phyloP scores from a whole-genome alignment of 176 grass and related monocot species.

The Rhynchospora pubera region DNA sequence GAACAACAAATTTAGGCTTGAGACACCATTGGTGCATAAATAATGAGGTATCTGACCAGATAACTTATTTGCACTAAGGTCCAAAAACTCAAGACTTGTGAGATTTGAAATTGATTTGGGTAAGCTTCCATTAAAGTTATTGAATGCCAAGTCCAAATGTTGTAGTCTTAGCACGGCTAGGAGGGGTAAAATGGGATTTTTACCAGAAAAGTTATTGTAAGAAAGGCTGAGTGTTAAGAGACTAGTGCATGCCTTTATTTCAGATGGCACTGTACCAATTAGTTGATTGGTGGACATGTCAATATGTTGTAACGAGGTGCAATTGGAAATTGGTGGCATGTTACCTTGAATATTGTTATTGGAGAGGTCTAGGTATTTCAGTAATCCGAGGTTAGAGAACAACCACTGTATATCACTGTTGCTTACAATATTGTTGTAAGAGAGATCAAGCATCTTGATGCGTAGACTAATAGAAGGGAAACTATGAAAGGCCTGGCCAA shows the following conservation, averaged over 20 bases:
- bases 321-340: constrained; percentile 52
- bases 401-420: constrained; percentile 48
- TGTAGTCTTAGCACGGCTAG: too few species aligned
- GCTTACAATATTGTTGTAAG: constrained; percentile 41
- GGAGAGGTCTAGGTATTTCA: background rate
- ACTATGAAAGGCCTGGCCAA: constrained; percentile 19
- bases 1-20: too few species aligned
- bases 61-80: constrained; percentile 54
- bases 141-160: too few species aligned
- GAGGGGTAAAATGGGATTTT: too few species aligned
- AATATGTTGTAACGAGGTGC: constrained; percentile 58
- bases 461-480: background rate
- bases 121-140: too few species aligned
- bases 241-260: too few species aligned
- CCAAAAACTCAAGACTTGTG: constrained; percentile 50
- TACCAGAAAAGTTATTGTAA: too few species aligned
- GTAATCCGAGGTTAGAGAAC: constrained; percentile 31
- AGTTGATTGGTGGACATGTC: constrained; percentile 66
- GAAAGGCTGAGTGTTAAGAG: too few species aligned
- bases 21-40: too few species aligned
- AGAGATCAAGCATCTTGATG: constrained; percentile 15
- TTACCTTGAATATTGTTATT: constrained; percentile 34
- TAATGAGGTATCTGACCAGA: too few species aligned
- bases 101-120: constrained; percentile 32
- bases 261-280: constrained; percentile 39